Evolutionary conservation across 2,329 filamentous ascomycete species (phyloP), one percentile per base, ranked within the genome.

Genomic region (Cladosporium sp.): DNA sequence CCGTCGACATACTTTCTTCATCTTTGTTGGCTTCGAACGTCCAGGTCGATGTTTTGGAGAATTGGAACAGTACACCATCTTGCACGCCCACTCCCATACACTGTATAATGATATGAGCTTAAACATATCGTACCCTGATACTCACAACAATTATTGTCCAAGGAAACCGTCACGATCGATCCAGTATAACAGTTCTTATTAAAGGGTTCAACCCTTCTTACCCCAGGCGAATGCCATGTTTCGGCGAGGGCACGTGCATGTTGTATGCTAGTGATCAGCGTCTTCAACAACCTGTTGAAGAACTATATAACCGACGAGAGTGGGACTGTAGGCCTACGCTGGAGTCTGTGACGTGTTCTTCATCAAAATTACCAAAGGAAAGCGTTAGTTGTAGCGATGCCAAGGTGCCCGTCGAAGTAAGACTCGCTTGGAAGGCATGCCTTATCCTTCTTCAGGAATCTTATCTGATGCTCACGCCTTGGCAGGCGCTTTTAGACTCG

Each of bases 371-470:
- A 32, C 12, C 14, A 28, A 32, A 30, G 21, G 24, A 54, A 54
- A 18, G 28, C 51, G 51, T 54, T 28, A 30, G 15, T 28, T 32
- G 24, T 30, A 54, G 26, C 26, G 30, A 28, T 30, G 51, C 26
- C 51, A 54, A 54, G 28, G 26, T 32, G 26, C 3, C 26, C 21
- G 49, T 28, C 26, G 2, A 28, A 32, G 7, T 11, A 54, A 54
- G 51, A 30, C 38, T n/a, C 38, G 18, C 38, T n/a, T 44, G 18
- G 5, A n/a, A 5, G 8, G 10, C 21, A n/a, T 30, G 18, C 32
- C 28, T 54, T 28, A 54, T 44, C 15, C 51, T 55, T 28, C 52
- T 55, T 55, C 52, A 55, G 55, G 55, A 58, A 58, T 58, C 55
- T 58, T 58, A 58, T 58, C 55, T 38, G 34, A 58, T 58, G 30